These are phyloP conservation scores for Coemansia sp. DNA, from an alignment of 192 early-diverging fungal genomes.

Conservation along the genomic window DNA sequence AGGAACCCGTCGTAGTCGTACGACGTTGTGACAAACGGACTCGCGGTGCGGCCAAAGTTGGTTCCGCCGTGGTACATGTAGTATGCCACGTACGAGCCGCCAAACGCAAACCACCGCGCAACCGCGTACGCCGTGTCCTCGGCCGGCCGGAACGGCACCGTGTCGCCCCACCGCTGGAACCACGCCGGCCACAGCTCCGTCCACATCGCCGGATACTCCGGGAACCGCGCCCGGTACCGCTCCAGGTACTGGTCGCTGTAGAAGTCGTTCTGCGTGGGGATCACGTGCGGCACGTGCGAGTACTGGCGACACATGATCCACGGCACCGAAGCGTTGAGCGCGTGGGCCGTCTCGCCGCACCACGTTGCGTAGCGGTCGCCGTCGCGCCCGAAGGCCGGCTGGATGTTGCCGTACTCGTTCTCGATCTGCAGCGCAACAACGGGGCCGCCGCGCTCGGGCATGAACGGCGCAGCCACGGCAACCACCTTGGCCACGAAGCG, in stretches of 20 bases:
- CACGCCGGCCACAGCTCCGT: constrained; percentile 65
- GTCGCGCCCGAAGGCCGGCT: constrained; percentile 35
- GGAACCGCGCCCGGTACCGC: constrained; percentile 28
- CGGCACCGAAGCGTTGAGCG: constrained; percentile 53
- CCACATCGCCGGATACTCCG: constrained; percentile 57
- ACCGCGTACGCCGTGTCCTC: constrained; percentile 62
- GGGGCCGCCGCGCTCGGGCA: constrained; percentile 61
- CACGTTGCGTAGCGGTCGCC: constrained; percentile 40
- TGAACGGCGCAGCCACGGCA: constrained; percentile 31
- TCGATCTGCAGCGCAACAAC: constrained; percentile 66
- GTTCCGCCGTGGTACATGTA: constrained; percentile 72
- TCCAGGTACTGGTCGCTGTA: constrained; percentile 57
- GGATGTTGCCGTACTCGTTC: constrained; percentile 61
- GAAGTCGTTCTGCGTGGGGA: constrained; percentile 58
- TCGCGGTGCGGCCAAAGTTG: constrained; percentile 60
- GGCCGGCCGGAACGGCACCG: constrained; percentile 51
- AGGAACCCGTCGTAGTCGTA: constrained; percentile 55
- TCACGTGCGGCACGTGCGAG: constrained; percentile 27
- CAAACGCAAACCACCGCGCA: constrained; percentile 59
- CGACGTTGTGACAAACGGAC: constrained; percentile 45
- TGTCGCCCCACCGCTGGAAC: constrained; percentile 60
- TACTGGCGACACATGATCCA: constrained; percentile 68
- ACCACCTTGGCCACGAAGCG: constrained; percentile 53
- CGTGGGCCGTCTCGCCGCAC: constrained; percentile 40
- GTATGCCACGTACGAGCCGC: constrained; percentile 61